These are phyloP conservation scores for Candida sakaeoensis DNA, from an alignment of 805 yeast genomes.

Conservation along the genomic window DNA sequence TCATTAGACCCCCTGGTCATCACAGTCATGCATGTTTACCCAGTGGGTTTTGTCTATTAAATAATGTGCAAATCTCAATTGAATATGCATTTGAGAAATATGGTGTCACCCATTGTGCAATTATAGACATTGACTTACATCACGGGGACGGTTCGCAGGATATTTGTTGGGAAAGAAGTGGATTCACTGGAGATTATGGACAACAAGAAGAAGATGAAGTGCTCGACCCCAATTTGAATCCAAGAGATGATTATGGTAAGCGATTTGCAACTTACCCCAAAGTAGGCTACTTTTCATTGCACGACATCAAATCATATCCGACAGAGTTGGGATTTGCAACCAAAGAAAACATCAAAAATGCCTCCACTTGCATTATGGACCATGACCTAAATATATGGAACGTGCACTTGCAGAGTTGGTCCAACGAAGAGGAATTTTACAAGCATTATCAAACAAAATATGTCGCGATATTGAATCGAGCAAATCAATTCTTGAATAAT, in stretches of 20 bases:
- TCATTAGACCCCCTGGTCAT: slow-evolving; percentile 82
- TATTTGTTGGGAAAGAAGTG: slow-evolving; percentile 77
- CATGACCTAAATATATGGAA: slow-evolving; percentile 83
- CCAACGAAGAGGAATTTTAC: slow-evolving; percentile 61
- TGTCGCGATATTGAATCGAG: slow-evolving; percentile 57
- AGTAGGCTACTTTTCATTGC: slow-evolving; percentile 79
- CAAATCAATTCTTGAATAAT: slow-evolving; percentile 56
- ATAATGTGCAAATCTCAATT: slow-evolving; percentile 77
- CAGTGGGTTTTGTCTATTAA: slow-evolving; percentile 77
- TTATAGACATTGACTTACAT: slow-evolving; percentile 78
- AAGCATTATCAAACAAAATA: slow-evolving; percentile 58
- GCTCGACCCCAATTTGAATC: slow-evolving; percentile 26
- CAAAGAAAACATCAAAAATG: slow-evolving; percentile 65
- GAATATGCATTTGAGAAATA: slow-evolving; percentile 67
- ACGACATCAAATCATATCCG: slow-evolving; percentile 83
- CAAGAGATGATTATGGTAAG: slow-evolving; percentile 48
- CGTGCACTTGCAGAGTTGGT: slow-evolving; percentile 69
- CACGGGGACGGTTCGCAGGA: slow-evolving; percentile 92
- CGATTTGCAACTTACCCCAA: slow-evolving; percentile 47
- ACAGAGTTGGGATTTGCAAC: slow-evolving; percentile 77
- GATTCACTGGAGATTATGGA: slow-evolving; percentile 47
- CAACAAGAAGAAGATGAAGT: slow-evolving; percentile 45
- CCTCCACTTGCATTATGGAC: slow-evolving; percentile 73
- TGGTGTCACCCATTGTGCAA: slow-evolving; percentile 74
- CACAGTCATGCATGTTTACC: slow-evolving; percentile 83